Evolutionary conservation across 2,329 filamentous ascomycete species (phyloP).

Genomic region (Coniochaeta hoffmannii): DNA sequence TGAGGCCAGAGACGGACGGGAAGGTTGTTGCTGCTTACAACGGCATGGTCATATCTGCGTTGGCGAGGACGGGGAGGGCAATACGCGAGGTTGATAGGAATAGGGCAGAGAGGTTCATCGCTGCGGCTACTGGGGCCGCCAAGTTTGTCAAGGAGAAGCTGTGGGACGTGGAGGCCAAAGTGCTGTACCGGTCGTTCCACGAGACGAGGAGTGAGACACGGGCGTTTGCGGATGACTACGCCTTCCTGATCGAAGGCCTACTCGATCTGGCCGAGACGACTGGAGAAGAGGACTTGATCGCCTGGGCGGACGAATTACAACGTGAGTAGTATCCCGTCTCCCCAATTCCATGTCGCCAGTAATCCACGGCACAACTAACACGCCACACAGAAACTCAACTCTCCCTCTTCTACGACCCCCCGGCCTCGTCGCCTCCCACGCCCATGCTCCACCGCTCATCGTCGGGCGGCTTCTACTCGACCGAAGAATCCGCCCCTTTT

Average conservation of each 20-base stretch:
- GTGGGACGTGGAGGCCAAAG: conserved; percentile 56
- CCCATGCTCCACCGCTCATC: conserved; percentile 23
- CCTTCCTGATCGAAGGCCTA: conserved; percentile 76
- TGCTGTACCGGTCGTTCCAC: conserved; percentile 68
- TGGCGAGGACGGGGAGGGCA: conserved; percentile 66
- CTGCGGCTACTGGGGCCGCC: conserved; percentile 60
- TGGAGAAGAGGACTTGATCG: conserved; percentile 64
- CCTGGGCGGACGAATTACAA: conserved; percentile 78
- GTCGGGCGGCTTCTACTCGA: conserved; percentile 67
- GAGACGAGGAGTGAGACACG: conserved; percentile 54
- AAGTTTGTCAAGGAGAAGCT: conserved; percentile 66
- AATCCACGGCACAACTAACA: not conserved
- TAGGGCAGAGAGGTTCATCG: conserved; percentile 53
- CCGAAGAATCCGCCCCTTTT: conserved; percentile 53
- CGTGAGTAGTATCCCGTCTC: conserved; percentile 34
- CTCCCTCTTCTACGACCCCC: conserved; percentile 66
- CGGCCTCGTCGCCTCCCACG: conserved; percentile 26
- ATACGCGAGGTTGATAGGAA: conserved; percentile 53
- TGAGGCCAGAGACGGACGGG: conserved; percentile 72
- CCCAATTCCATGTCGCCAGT: not conserved
- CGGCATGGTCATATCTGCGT: conserved; percentile 73
- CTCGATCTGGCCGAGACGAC: conserved; percentile 81
- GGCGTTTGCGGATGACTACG: conserved; percentile 91
- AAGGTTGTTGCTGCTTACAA: conserved; percentile 88
- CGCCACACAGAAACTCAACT: conserved; percentile 58